Evolutionary conservation across 2,329 filamentous ascomycete species (phyloP).

Genomic region (Didymosphaeria variabile): DNA sequence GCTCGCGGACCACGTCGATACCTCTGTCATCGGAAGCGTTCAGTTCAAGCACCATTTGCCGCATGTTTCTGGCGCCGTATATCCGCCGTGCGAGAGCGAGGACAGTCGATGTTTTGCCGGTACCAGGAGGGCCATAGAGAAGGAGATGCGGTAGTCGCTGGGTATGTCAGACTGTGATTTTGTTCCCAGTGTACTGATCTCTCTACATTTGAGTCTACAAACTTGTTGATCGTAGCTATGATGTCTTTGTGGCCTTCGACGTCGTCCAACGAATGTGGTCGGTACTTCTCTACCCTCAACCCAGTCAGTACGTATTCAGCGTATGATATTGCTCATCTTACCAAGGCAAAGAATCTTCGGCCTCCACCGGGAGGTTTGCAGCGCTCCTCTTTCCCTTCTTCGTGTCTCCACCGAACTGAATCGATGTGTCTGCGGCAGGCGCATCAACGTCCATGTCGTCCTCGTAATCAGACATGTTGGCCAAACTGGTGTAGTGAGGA

Average conservation of each 20-base stretch:
- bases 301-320: slow-evolving; percentile 10
- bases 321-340: slow-evolving; percentile 45
- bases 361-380: slow-evolving; percentile 91
- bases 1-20: slow-evolving; percentile 93
- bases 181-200: neutral
- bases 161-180: slow-evolving; percentile 17
- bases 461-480: slow-evolving; percentile 65
- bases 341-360: slow-evolving; percentile 94
- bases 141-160: slow-evolving; percentile 90
- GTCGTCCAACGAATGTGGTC: slow-evolving; percentile 86
- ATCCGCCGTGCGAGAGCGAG: slow-evolving; percentile 91
- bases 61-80: slow-evolving; percentile 90
- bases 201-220: slow-evolving; percentile 84
- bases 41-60: slow-evolving; percentile 97
- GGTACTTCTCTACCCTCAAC: slow-evolving; percentile 92
- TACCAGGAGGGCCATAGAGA: slow-evolving; percentile 94
- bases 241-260: slow-evolving; percentile 98
- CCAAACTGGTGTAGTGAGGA: neutral
- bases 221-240: slow-evolving; percentile 96
- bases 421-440: slow-evolving; percentile 58
- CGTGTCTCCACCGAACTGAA: slow-evolving; percentile 78
- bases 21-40: slow-evolving; percentile 97
- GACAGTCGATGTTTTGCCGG: slow-evolving; percentile 96
- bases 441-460: slow-evolving; percentile 74
- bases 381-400: slow-evolving; percentile 91